Evolutionary conservation across 148 eudicot genomes (phyloP).

Genomic region (Salicornia ramosissima): DNA sequence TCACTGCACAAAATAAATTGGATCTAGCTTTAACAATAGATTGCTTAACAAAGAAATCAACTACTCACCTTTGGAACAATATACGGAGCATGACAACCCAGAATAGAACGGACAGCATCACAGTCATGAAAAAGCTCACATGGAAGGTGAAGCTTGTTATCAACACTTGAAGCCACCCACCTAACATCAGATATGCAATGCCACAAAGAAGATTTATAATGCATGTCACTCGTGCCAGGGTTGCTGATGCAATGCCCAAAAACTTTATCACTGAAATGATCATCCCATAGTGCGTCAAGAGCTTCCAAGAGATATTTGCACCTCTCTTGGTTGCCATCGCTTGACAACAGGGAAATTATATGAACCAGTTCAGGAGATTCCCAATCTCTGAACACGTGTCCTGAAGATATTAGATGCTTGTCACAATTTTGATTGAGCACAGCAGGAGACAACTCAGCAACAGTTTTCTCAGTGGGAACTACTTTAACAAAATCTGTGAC

Average conservation of each 20-base stretch:
- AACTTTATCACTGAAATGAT: constrained; percentile 56
- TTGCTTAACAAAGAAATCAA: neutral
- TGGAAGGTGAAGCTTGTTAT: constrained; percentile 58
- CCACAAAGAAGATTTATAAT: constrained; percentile 56
- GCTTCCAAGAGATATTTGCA: constrained; percentile 63
- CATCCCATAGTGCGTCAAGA: constrained; percentile 78
- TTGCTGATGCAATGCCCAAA: constrained; percentile 35
- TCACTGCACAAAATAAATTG: neutral
- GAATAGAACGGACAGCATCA: constrained; percentile 61
- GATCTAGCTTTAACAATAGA: constrained; percentile 2
- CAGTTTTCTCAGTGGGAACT: constrained; percentile 45
- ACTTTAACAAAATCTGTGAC: constrained; percentile 75
- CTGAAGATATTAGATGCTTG: constrained; percentile 34
- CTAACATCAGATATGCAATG: constrained; percentile 41
- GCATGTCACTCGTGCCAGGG: constrained; percentile 33
- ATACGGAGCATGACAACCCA: constrained; percentile 73
- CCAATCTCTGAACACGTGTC: constrained; percentile 63
- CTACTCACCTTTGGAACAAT: constrained; percentile 79
- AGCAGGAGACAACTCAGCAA: constrained; percentile 40
- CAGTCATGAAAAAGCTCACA: constrained; percentile 75
- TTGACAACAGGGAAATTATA: constrained; percentile 52
- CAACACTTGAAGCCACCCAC: constrained; percentile 65
- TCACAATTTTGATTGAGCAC: constrained; percentile 33
- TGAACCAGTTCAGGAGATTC: constrained; percentile 67
- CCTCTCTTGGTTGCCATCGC: constrained; percentile 39